A percentile compares a stretch with the other conserved stretches of the same genome.
phyloP scores from a whole-genome alignment of 805 yeast species.

The Candida incommunis region DNA sequence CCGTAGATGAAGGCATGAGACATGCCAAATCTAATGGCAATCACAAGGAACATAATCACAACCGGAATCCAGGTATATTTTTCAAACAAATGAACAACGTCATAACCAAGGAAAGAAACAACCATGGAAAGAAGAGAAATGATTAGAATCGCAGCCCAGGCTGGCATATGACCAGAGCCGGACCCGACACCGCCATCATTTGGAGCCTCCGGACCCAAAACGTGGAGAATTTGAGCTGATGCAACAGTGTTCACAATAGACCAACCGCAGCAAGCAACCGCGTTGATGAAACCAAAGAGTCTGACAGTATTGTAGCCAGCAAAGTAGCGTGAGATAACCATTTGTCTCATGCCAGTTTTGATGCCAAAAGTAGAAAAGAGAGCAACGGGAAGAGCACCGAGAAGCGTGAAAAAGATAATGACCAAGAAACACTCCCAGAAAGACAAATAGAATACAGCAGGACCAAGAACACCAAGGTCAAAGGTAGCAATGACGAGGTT shows the following conservation, averaged over 20 bases:
- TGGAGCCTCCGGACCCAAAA: constrained; percentile 26
- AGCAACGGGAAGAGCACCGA: constrained; percentile 74
- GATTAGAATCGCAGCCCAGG: constrained; percentile 82
- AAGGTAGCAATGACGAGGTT: constrained; percentile 77
- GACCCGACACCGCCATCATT: constrained; percentile 30
- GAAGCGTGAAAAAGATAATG: constrained; percentile 55
- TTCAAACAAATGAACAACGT: constrained; percentile 67
- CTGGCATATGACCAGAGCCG: constrained; percentile 35
- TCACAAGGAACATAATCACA: constrained; percentile 53
- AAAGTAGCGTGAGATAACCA: constrained; percentile 65
- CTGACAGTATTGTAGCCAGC: constrained; percentile 66
- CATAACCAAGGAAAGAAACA: constrained; percentile 75
- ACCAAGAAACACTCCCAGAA: constrained; percentile 59
- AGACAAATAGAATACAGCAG: constrained; percentile 47
- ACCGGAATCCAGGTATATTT: constrained; percentile 85
- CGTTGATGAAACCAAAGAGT: constrained; percentile 62
- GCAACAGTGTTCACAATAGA: constrained; percentile 86
- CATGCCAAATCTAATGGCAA: constrained; percentile 62
- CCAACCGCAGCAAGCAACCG: constrained; percentile 89
- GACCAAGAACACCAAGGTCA: constrained; percentile 61
- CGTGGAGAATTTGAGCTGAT: constrained; percentile 69
- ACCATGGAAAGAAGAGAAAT: constrained; percentile 50
- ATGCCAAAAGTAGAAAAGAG: constrained; percentile 75
- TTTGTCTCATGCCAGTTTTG: constrained; percentile 74
- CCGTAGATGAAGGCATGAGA: constrained; percentile 51